phyloP scores from a whole-genome alignment of 192 early-diverging fungal species.

The Lunasporangiospora selenospora region DNA sequence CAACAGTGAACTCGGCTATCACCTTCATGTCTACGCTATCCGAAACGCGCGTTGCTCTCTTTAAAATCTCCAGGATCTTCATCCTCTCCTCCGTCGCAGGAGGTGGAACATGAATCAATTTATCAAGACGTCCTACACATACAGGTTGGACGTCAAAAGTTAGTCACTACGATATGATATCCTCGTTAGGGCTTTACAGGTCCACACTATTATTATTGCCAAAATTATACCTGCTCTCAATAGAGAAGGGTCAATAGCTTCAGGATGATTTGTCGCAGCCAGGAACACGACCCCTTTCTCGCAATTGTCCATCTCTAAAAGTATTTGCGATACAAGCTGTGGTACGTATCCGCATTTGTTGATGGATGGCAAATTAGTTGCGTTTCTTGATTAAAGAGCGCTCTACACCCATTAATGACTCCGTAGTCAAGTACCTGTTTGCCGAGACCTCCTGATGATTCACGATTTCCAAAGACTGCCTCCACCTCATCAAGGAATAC shows the following conservation, averaged over 20 bases:
- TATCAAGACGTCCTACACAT: constrained; percentile 77
- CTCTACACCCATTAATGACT: background rate
- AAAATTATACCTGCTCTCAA: constrained; percentile 70
- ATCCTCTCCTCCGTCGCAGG: constrained; percentile 65
- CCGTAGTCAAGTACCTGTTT: constrained; percentile 57
- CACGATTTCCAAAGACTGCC: constrained; percentile 80
- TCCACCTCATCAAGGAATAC: constrained; percentile 97
- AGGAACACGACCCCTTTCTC: constrained; percentile 74
- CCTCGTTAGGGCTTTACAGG: background rate
- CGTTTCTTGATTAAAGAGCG: background rate
- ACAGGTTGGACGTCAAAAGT: constrained; percentile 2
- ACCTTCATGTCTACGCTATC: constrained; percentile 38
- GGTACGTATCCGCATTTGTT: background rate
- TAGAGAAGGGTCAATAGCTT: constrained; percentile 76
- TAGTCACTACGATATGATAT: too few species aligned
- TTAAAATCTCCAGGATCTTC: constrained; percentile 67
- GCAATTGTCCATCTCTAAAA: constrained; percentile 78
- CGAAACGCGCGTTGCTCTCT: constrained; percentile 32
- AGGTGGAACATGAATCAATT: constrained; percentile 69
- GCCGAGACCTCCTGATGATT: constrained; percentile 69
- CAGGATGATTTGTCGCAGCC: constrained; percentile 87
- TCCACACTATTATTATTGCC: background rate
- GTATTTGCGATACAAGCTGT: constrained; percentile 76
- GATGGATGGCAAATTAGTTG: background rate
- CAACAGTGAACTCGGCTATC: constrained; percentile 56